A percentile compares a stretch with the other conserved stretches of the same genome.
Conservation (phyloP, 2,329 filamentous ascomycete species). For the Leptographium lundbergii region DNA sequence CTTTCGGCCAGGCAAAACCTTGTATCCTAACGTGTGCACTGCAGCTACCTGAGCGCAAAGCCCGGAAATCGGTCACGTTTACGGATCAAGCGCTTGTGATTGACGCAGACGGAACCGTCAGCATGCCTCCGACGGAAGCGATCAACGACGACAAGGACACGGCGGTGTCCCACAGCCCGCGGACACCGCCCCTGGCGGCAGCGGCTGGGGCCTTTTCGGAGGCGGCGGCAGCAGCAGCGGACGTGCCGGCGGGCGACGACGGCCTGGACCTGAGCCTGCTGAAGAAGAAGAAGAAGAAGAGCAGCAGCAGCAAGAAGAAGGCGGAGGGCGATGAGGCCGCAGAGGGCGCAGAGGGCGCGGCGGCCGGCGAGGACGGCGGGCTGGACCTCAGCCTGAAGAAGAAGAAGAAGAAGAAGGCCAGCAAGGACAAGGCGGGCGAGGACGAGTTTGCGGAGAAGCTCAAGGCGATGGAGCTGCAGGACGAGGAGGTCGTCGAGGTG, state of each 20-base stretch:
- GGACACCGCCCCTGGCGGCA: slow-evolving; percentile 48
- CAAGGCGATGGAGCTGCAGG: slow-evolving; percentile 48
- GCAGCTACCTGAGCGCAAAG: slow-evolving; percentile 11
- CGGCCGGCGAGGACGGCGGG: slow-evolving; percentile 46
- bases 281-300: slow-evolving; percentile 41
- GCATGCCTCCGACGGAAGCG: slow-evolving; percentile 52
- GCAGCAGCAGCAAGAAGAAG: slow-evolving; percentile 22
- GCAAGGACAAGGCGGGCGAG: slow-evolving; percentile 21
- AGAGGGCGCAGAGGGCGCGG: slow-evolving; percentile 33
- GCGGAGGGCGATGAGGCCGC: slow-evolving; percentile 39
- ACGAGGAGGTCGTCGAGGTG: slow-evolving; percentile 46
- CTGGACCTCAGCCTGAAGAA: slow-evolving; percentile 47
- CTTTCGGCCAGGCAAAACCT: not conserved
- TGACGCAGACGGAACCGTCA: slow-evolving; percentile 78
- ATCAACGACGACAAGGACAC: slow-evolving; percentile 65
- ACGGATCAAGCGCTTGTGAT: slow-evolving; percentile 79
- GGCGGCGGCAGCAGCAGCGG: slow-evolving; percentile 17
- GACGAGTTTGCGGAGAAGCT: slow-evolving; percentile 49
- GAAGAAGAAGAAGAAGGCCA: slow-evolving; percentile 66
- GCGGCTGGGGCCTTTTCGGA: slow-evolving; percentile 44
- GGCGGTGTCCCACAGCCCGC: slow-evolving; percentile 64
- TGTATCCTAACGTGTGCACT: not conserved
- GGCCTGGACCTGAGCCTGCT: slow-evolving; percentile 55
- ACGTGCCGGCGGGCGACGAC: slow-evolving; percentile 33
- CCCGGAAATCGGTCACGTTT: slow-evolving; percentile 76